These are phyloP conservation scores for Neurospora crassa DNA, from an alignment of 2,329 filamentous ascomycete genomes.

Conservation along the genomic window DNA sequence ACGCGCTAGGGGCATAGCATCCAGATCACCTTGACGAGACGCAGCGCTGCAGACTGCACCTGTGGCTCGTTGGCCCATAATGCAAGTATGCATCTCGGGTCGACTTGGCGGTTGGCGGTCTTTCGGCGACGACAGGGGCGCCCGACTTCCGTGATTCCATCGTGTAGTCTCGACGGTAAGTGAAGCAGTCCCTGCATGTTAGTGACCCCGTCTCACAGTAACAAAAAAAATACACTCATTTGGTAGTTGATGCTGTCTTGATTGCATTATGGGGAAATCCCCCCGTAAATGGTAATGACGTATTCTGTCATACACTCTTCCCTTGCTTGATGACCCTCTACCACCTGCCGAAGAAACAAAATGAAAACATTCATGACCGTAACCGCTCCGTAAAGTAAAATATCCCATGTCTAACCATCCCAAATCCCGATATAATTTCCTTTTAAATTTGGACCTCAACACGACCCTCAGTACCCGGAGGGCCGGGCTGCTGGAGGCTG, in stretches of 20 bases:
- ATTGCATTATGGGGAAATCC: not conserved
- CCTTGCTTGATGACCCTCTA: not conserved
- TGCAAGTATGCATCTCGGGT: not conserved
- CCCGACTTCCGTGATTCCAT: not conserved
- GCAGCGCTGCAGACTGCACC: not conserved
- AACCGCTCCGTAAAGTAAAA: not conserved
- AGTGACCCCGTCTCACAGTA: not conserved
- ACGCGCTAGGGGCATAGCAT: not conserved
- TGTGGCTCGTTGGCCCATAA: not conserved
- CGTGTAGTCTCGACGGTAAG: not conserved
- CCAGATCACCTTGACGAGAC: not conserved
- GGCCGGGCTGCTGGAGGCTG: slow-evolving; percentile 59
- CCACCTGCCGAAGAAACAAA: not conserved
- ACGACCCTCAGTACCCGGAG: slow-evolving; percentile 69
- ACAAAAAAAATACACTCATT: not conserved
- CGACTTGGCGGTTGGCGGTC: not conserved
- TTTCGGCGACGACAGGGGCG: not conserved
- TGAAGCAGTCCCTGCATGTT: not conserved
- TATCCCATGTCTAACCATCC: not conserved
- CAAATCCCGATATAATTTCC: slow-evolving; percentile 1
- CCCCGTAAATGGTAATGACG: not conserved
- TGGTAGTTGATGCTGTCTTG: not conserved
- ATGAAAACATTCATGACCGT: not conserved
- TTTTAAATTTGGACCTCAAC: slow-evolving; percentile 75
- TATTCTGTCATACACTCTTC: slow-evolving; percentile 3